These are phyloP conservation scores for Eucalyptus albens DNA, from an alignment of 345 rosid genomes.

Conservation along the genomic window DNA sequence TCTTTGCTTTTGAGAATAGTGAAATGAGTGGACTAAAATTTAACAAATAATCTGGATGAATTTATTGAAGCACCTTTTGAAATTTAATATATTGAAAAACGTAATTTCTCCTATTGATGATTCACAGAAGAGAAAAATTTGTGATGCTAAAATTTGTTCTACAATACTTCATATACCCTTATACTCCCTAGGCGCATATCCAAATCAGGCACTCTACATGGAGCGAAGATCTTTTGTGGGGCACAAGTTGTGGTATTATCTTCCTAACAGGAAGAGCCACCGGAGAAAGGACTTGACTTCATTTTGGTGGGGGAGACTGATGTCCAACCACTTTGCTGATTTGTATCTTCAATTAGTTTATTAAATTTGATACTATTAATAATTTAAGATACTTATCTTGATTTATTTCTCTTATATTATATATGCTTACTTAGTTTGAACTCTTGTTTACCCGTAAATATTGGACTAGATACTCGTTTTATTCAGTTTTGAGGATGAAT, in stretches of 20 bases:
- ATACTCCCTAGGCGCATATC: neutral
- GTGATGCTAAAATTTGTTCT: neutral
- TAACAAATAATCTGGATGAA: neutral
- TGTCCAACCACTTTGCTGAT: no score
- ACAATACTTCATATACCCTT: neutral
- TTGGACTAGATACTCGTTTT: accelerated
- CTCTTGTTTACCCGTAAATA: no score
- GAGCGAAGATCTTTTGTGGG: accelerated
- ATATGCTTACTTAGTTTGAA: no score
- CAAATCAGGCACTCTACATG: neutral
- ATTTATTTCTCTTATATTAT: no score
- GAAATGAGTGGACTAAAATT: neutral
- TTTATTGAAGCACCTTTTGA: neutral
- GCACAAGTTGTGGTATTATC: neutral
- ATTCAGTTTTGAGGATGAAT: neutral
- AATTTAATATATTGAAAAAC: no score
- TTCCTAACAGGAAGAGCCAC: no score
- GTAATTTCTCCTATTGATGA: neutral
- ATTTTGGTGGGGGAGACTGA: neutral
- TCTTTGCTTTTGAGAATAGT: no score
- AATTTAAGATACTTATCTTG: no score
- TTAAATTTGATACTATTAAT: no score
- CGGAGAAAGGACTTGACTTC: neutral
- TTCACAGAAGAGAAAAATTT: no score
- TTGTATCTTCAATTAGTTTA: no score